phyloP scores from a whole-genome alignment of 2,329 filamentous ascomycete species.

The Colletotrichum horii region DNA sequence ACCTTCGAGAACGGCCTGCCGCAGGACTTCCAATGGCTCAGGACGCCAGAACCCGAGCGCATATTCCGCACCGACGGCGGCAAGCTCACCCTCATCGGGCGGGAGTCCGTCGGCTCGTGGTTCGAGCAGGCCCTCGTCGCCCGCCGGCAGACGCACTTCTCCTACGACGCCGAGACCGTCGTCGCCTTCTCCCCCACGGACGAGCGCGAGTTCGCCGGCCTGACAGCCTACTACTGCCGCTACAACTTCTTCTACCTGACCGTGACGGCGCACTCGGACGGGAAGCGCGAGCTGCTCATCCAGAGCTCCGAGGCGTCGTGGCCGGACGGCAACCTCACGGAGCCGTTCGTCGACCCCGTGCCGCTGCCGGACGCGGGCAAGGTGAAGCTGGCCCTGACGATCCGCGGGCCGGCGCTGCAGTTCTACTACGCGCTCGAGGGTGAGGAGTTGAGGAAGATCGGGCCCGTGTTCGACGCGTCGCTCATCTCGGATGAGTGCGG shows the following conservation, averaged over 20 bases:
- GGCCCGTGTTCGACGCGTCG: constrained; percentile 62
- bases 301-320: constrained; percentile 61
- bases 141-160: constrained; percentile 62
- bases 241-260: constrained; percentile 71
- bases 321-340: constrained; percentile 53
- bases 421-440: constrained; percentile 61
- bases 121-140: constrained; percentile 64
- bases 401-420: constrained; percentile 57
- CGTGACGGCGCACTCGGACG: constrained; percentile 60
- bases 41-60: constrained; percentile 59
- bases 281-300: constrained; percentile 62
- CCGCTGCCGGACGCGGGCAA: constrained; percentile 59
- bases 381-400: constrained; percentile 54
- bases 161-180: constrained; percentile 63
- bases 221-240: constrained; percentile 67
- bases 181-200: constrained; percentile 59
- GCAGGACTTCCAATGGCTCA: constrained; percentile 62
- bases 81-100: constrained; percentile 52
- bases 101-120: constrained; percentile 62
- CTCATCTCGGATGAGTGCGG: constrained; percentile 68
- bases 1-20: constrained; percentile 50
- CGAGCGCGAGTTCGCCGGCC: constrained; percentile 65
- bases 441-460: constrained; percentile 50
- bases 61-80: constrained; percentile 48
- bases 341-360: constrained; percentile 48